Base-by-base conservation (phyloP, 208 protist species). In the Crithidia acanthocephali region DNA sequence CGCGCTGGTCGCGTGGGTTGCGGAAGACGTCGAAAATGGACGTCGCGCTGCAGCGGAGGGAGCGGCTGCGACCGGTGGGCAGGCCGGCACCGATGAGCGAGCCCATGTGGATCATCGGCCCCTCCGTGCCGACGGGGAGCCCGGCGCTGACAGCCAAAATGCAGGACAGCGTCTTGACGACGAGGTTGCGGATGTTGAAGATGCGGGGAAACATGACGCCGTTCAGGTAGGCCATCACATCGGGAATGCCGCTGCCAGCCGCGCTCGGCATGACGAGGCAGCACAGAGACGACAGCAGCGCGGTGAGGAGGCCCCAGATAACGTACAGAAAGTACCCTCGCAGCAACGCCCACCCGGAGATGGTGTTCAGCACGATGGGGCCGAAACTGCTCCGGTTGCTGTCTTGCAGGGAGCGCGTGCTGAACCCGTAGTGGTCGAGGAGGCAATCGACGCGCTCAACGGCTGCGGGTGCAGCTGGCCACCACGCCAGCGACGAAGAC, bases 91-190 rank as follows among this genome's bases (percentile, higher is more conserved):
- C 93, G 55, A 97, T 87, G 53, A 95, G 71, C 32, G 94, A 85
- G 40, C 95, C 95, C 72, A 94, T 93, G 83, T 98, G 95, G 53
- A 98, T 96, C 83, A 98, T 98, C 0, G 94, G 94, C 0, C 95
- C 95, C 76, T 98, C 94, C 20, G 84, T 87, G 16, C 95, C 95
- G 15, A 95, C 90, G 16, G 88, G 84, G 28, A 98, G 68, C 22
- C 92, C 90, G 23, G 80, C 74, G 13, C 77, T 83, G 5, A 98
- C 95, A 45, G 89, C 80, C 35, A 94, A 55, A 53, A 87, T 80
- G 71, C 89, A 94, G 7, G 85, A 91, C 23, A 87, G 42, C 28
- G 80, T 86, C 83, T 97, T 97, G 11, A 86, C 72, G 27, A 95
- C 57, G 2, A 96, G 77, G 42, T 93, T 95, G 28, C 80, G 70